Evolutionary conservation across 2,329 filamentous ascomycete genomes (phyloP), one percentile per base, ranked within the genome.

Genomic region (Paracoccidioides brasiliensis): DNA sequence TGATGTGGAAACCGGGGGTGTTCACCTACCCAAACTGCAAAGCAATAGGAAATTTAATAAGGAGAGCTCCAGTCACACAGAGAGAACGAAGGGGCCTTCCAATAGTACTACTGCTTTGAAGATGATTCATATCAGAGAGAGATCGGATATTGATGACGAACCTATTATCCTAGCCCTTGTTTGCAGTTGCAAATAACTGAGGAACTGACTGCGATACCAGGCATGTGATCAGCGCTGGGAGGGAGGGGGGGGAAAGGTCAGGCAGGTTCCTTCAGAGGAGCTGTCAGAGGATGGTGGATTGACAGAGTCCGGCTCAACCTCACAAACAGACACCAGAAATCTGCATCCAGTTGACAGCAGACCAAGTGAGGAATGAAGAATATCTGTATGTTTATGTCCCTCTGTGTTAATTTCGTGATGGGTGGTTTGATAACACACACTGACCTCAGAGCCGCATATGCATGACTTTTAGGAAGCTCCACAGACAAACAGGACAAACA

Each of bases 401-500:
- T 9, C 6, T 32, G 38, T 48, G 33, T 30, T 14, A 32, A 12
- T 10, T 28, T 33, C 37, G 49, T 35, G 35, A 15, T 48, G 12
- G 12, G 35, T 9, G 28, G 52, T 38, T 32, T 28, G 15, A 32
- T 40, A 6, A 9, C 37, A 22, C 22, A 22, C 22, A 22, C 2
- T n/a, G 49, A 33, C 38, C 35, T 5, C 3, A 33, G 33, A 37
- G 46, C 46, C 46, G 46, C 46, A 30, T 49, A 49, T 22, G 22
- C 22, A 22, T 22, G 22, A 22, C 22, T 22, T 22, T 22, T 2
- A 22, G 22, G 22, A 22, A 22, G 22, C 22, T 22, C 33, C 32
- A 5, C 3, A 12, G 3, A 45, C 50, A 57, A 57, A 57, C 56
- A 51, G 10, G 50, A 49, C 56, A 51, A 35, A 55, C 53, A 57